phyloP scores from a whole-genome alignment of 495 filamentous ascomycete species.

The Cryomyces minteri region DNA sequence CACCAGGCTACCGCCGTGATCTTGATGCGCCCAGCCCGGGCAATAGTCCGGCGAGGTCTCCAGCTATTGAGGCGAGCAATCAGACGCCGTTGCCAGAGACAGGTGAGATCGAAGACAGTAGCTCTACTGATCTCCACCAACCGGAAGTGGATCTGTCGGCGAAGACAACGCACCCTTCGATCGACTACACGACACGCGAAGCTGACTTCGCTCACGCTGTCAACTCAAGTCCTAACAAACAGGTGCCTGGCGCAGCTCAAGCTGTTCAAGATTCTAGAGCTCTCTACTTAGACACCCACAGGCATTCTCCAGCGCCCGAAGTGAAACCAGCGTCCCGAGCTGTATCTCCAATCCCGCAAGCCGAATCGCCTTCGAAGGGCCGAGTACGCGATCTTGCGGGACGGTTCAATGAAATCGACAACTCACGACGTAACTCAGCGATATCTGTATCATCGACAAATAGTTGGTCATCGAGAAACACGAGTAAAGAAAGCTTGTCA shows the following conservation, averaged over 20 bases:
- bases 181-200: conserved; percentile 9
- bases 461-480: conserved; percentile 17
- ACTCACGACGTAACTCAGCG: conserved; percentile 18
- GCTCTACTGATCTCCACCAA: neutral
- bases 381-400: conserved; percentile 29
- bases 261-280: neutral
- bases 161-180: too few species aligned
- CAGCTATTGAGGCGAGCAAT: conserved; percentile 13
- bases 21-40: conserved; percentile 40
- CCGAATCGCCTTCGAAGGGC: conserved; percentile 23
- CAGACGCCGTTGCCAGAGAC: conserved; percentile 3
- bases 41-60: conserved; percentile 43
- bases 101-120: neutral
- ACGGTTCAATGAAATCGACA: conserved; percentile 22
- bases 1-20: conserved; percentile 39
- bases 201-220: conserved; percentile 7
- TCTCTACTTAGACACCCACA: conserved; percentile 8
- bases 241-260: neutral
- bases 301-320: neutral
- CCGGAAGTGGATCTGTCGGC: too few species aligned
- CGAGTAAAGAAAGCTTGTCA: conserved; percentile 14
- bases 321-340: conserved; percentile 1
- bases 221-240: conserved; percentile 4
- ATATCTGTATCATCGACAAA: conserved; percentile 11
- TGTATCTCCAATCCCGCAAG: conserved; percentile 6